Evolutionary conservation across 2,329 filamentous ascomycete genomes (phyloP), one percentile per base, ranked within the genome.

Genomic region (Monosporascus sp.): DNA sequence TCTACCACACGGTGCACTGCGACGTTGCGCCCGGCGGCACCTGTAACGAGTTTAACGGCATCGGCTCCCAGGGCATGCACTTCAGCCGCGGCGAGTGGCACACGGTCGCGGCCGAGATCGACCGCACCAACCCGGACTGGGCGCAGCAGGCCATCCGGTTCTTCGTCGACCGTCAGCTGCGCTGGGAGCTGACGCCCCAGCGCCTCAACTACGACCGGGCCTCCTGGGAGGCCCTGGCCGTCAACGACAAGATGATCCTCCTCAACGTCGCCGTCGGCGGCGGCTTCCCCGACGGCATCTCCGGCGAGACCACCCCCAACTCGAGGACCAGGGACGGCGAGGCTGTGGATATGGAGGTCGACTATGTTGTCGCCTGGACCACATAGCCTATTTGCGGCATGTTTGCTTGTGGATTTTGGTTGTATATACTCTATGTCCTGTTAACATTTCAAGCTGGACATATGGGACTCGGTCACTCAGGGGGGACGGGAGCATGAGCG

Each of bases 1-100:
- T 67, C 25, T 70, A 66, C 58, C 66, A 72, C 46, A 72, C 70
- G 0, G 60, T 72, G 3, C 75, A 78, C 64, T 77, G 74, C 62
- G 74, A 73, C 49, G 56, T 57, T 3, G 61, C 62, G 47, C 61
- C 62, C 3, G 71, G 70, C 20, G 75, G 74, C 1, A 67, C 69
- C 1, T 77, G 74, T 60, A 67, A 70, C 41, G 74, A 77, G 61
- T 65, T 67, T 24, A 65, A 59, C 18, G 74, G 74, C 18, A 55
- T 72, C 47, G 55, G 50, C 27, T 60, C 51, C 18, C 51, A 55
- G 7, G 18, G 48, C 41, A 53, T 70, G 14, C 50, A 54, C 5
- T 46, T 46, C 24, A 25, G 60, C 64, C 22, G 42, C 22, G 68
- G 65, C 27, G 56, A 55, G 17, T 77, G 67, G 58, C 63, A 72